phyloP scores from a whole-genome alignment of 225 moss, liverwort and hornwort species.

The Lunularia cruciata region DNA sequence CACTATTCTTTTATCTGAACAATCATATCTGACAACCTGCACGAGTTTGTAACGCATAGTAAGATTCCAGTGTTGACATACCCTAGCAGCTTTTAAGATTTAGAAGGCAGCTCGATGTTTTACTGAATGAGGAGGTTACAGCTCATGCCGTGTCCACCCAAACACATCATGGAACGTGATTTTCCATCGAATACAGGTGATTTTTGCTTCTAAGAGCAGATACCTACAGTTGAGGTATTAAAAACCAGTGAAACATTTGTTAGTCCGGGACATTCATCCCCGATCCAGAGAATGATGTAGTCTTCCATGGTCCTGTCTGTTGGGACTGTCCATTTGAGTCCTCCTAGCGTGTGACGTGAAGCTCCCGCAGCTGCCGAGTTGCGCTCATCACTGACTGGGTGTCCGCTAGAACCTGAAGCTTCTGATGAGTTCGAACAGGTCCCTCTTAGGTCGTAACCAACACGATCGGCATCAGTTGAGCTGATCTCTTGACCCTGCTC shows the following conservation, averaged over 20 bases:
- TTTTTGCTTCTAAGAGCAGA: background rate
- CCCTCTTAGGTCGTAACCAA: background rate
- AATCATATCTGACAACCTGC: constrained; percentile 61
- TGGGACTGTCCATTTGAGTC: constrained; percentile 58
- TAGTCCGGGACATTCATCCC: constrained; percentile 71
- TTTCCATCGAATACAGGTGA: background rate
- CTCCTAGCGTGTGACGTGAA: constrained; percentile 44
- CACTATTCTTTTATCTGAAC: constrained; percentile 48
- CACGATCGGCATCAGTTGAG: background rate
- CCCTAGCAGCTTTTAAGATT: background rate
- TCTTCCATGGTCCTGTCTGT: constrained; percentile 51
- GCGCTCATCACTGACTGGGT: background rate
- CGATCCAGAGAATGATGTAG: constrained; percentile 74
- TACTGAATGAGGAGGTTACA: background rate
- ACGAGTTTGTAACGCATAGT: constrained; percentile 7
- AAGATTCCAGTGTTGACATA: background rate
- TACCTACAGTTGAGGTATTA: constrained; percentile 49
- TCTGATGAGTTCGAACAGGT: background rate
- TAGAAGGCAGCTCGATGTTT: background rate
- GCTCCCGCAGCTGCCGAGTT: constrained; percentile 13
- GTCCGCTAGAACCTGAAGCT: background rate
- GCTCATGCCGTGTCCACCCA: background rate
- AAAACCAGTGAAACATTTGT: constrained; percentile 71
- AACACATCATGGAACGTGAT: background rate
- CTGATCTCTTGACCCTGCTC: background rate